These are phyloP conservation scores for Aspergillus hiratsukae DNA, from an alignment of 2,329 filamentous ascomycete genomes.

Conservation along the genomic window DNA sequence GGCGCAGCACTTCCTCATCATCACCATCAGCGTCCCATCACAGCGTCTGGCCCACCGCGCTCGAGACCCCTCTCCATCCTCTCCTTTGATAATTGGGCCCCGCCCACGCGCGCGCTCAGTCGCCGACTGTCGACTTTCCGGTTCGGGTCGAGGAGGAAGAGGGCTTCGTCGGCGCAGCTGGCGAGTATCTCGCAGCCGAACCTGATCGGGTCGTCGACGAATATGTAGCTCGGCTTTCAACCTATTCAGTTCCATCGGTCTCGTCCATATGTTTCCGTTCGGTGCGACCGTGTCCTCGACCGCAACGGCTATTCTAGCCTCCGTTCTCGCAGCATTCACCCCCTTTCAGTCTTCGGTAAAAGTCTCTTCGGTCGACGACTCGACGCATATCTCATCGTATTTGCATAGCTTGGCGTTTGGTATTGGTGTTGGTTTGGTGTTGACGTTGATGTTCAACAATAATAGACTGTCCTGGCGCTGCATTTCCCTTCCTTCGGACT, in stretches of 20 bases:
- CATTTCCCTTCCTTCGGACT: not conserved
- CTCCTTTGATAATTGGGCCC: constrained; percentile 17
- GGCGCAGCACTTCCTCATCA: not conserved
- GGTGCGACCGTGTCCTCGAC: not conserved
- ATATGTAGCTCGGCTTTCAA: constrained; percentile 10
- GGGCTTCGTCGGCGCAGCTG: constrained; percentile 4
- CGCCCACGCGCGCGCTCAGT: constrained; percentile 19
- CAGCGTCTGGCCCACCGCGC: constrained; percentile 12
- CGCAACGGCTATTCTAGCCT: not conserved
- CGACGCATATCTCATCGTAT: not conserved
- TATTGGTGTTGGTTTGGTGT: not conserved
- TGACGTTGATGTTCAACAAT: not conserved
- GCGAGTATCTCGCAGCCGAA: constrained; percentile 31
- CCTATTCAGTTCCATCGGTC: not conserved
- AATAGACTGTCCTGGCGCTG: not conserved
- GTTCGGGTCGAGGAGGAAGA: constrained; percentile 17
- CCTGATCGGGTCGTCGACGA: constrained; percentile 30
- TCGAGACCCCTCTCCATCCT: constrained; percentile 25
- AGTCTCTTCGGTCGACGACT: not conserved
- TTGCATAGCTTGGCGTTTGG: constrained; percentile 10
- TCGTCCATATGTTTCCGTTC: not conserved
- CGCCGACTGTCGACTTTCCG: constrained; percentile 24
- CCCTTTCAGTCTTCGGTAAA: not conserved
- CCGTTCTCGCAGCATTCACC: not conserved
- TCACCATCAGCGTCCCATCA: not conserved